Conservation (phyloP, 768 basidiomycete genomes). For the Calocybe cyanea region DNA sequence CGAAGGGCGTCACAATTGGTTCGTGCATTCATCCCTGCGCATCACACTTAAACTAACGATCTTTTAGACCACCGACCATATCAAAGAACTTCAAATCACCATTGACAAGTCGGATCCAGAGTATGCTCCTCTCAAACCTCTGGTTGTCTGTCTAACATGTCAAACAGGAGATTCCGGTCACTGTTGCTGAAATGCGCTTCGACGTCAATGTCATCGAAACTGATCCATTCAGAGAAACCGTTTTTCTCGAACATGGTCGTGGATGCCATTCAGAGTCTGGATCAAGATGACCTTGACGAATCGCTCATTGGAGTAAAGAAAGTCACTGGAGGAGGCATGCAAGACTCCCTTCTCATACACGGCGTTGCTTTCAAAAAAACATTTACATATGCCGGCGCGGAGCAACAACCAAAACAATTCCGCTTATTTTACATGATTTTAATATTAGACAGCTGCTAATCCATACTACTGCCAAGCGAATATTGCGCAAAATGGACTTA, state of each 20-base stretch:
- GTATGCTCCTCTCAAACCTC: conserved; percentile 43
- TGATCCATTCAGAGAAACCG: conserved; percentile 97
- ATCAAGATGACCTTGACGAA: conserved; percentile 92
- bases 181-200: conserved; percentile 95
- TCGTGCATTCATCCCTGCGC: conserved; percentile 24
- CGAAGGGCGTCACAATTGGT: conserved; percentile 84
- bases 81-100: conserved; percentile 85
- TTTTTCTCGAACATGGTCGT: conserved; percentile 99
- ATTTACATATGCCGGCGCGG: conserved; percentile 97
- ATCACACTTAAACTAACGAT: conserved; percentile 6
- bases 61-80: conserved; percentile 73
- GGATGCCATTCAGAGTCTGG: conserved; percentile 89
- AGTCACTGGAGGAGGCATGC: conserved; percentile 95
- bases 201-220: conserved; percentile 99
- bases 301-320: conserved; percentile 97
- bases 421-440: conserved; percentile 76
- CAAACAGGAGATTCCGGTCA: conserved; percentile 82
- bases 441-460: background rate
- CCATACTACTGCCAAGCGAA: conserved; percentile 27
- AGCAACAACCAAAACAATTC: conserved; percentile 89
- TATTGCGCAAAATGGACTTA: conserved; percentile 59
- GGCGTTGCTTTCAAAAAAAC: conserved; percentile 99
- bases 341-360: conserved; percentile 84
- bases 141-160: conserved; percentile 15
- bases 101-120: conserved; percentile 88